Evolutionary conservation across 306 rosid species (phyloP), one percentile per base, ranked within the genome.

Genomic region (Vigna trinervia): DNA sequence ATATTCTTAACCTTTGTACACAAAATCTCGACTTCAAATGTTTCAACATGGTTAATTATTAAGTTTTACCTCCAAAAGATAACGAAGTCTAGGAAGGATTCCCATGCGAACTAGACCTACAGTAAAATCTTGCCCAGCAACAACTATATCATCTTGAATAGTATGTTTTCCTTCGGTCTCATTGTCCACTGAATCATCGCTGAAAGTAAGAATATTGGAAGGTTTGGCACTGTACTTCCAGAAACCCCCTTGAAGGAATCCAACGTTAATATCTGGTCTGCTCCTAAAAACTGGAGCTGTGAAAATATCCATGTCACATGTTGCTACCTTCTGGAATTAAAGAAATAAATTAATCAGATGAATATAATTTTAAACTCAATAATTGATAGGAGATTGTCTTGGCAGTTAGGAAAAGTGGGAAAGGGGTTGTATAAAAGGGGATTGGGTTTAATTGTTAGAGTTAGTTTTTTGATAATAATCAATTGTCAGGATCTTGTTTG

Each of bases 21-120:
- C 2, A 74, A 23, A 76, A 46, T 75, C 52, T 59, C 69, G 63
- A 59, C 69, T 65, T 79, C 30, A 76, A 75, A 71, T 76, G 51
- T 23, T 82, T 65, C 86, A 66, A 30, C 68, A 6, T 32, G 46
- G 15, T 30, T 46, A 67, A 30, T 56, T 61, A 63, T 64, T 59
- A 74, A 22, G 28, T 57, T 86, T 78, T 84, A 95, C 97, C 99
- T 95, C 99, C 82, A 95, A 79, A 86, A 92, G 93, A 85, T 90
- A 94, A 71, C 87, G 73, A 58, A 94, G 92, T 78, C 90, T 87
- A 36, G 90, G 90, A 83, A 94, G 90, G 82, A 88, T 80, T 75
- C 97, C 97, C 97, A 95, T 95, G 76, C 96, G 92, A 69, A 95
- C 96, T 65, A 95, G 82, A 75, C 99, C 99, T 26, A 93, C 97